Evolutionary conservation across 768 basidiomycete species (phyloP).

Genomic region (Myochromella boudieri): DNA sequence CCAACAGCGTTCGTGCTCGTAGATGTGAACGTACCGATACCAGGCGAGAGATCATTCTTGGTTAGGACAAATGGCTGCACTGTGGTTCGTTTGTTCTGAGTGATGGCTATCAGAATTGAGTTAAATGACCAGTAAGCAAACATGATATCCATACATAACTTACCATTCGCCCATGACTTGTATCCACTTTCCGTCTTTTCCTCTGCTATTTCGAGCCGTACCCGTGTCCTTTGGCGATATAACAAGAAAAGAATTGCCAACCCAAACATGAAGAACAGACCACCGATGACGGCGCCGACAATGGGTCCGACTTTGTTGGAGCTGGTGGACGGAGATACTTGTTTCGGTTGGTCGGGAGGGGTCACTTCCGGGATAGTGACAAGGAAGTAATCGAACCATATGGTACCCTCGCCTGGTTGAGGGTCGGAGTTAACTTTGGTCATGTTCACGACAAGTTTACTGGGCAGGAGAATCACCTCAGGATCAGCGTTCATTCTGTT

Average conservation of each 20-base stretch:
- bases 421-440: conserved; percentile 25
- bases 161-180: background rate
- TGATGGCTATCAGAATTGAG: background rate
- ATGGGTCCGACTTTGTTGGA: conserved; percentile 24
- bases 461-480: conserved; percentile 9
- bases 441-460: conserved; percentile 34
- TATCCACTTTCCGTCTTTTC: background rate
- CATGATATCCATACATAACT: background rate
- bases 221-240: conserved; percentile 19
- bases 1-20: conserved; percentile 4
- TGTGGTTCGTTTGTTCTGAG: background rate
- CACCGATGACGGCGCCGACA: conserved; percentile 29
- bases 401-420: conserved; percentile 33
- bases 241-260: conserved; percentile 19
- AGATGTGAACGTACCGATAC: background rate
- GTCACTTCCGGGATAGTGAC: conserved; percentile 25
- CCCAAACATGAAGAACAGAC: conserved; percentile 19
- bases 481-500: background rate
- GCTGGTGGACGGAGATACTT: conserved; percentile 11
- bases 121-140: background rate
- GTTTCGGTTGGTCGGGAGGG: conserved; percentile 6
- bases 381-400: conserved; percentile 43
- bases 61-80: conserved; percentile 14
- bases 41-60: background rate
- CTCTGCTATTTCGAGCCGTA: background rate